phyloP scores from a whole-genome alignment of 495 filamentous ascomycete species.

The Cenococcum geophilum region DNA sequence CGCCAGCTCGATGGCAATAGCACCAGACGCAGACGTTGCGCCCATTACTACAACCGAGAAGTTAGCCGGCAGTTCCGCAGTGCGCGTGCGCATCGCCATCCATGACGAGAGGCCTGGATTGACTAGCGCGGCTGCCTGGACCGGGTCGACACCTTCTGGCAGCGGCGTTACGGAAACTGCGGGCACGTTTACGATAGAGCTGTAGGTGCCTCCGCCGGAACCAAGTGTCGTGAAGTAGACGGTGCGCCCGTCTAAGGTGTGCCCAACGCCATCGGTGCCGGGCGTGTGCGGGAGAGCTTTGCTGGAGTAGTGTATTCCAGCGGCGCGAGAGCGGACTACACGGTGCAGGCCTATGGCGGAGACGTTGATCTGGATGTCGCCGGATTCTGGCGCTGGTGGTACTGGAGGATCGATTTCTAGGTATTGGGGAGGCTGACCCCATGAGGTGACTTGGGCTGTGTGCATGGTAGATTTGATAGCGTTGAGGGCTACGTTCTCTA shows the following conservation, averaged over 20 bases:
- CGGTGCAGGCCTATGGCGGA: conserved; percentile 41
- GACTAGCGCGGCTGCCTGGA: conserved; percentile 41
- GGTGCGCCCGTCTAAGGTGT: conserved; percentile 31
- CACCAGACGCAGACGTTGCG: conserved; percentile 42
- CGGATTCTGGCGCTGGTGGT: conserved; percentile 4
- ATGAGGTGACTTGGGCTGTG: conserved; percentile 24
- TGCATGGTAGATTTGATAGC: conserved; percentile 21
- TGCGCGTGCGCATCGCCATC: conserved; percentile 40
- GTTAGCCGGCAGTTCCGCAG: conserved; percentile 21
- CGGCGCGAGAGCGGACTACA: conserved; percentile 42
- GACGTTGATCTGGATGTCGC: conserved; percentile 31
- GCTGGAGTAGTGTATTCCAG: conserved; percentile 41
- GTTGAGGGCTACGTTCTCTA: no score
- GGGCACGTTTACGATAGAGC: conserved; percentile 40
- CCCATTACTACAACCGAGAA: conserved; percentile 44
- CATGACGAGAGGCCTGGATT: conserved; percentile 46
- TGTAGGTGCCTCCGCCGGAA: conserved; percentile 27
- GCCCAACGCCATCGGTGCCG: conserved; percentile 41
- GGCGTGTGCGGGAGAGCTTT: conserved; percentile 39
- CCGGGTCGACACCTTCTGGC: conserved; percentile 37
- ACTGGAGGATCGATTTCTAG: conserved; percentile 12
- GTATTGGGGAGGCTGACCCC: conserved; percentile 27
- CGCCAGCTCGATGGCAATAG: conserved; percentile 38
- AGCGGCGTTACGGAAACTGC: conserved; percentile 32
- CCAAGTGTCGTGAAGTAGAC: conserved; percentile 41